phyloP scores from a whole-genome alignment of 2,329 filamentous ascomycete species.

The Dissoconium aciculare region DNA sequence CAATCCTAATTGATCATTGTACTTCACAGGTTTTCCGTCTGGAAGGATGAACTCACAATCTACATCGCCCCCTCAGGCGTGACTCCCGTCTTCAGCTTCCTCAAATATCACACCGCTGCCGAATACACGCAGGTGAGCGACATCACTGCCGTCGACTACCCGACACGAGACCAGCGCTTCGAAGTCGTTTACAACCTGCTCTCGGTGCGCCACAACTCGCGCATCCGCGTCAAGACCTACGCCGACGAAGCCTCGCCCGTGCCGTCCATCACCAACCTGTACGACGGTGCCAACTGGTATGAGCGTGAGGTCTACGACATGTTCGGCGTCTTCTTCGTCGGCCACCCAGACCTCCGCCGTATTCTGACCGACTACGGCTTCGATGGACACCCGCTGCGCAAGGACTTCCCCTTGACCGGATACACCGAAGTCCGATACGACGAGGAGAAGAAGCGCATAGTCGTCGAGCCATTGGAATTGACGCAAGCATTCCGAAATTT shows the following conservation, averaged over 20 bases:
- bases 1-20: too few relatives aligned
- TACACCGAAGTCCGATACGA: constrained; percentile 98
- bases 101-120: constrained; percentile 94
- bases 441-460: constrained; percentile 99
- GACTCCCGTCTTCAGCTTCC: constrained; percentile 80
- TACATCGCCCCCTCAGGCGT: constrained; percentile 69
- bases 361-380: constrained; percentile 99
- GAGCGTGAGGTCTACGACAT: constrained; percentile 96
- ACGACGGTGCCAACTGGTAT: constrained; percentile 96
- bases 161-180: constrained; percentile 87
- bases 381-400: constrained; percentile 89
- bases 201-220: constrained; percentile 87
- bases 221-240: constrained; percentile 96
- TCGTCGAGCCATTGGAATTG: constrained; percentile 91
- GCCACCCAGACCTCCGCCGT: constrained; percentile 84
- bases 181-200: constrained; percentile 97
- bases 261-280: constrained; percentile 71
- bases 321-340: constrained; percentile 92
- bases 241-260: constrained; percentile 91
- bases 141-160: constrained; percentile 91
- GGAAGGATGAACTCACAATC: constrained; percentile 89
- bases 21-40: constrained; percentile 63
- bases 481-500: constrained; percentile 99
- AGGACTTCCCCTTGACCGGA: constrained; percentile 94
- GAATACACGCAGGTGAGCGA: constrained; percentile 90